A percentile compares a stretch with the other conserved stretches of the same genome.
These are phyloP conservation scores for Combretum micranthum DNA, from an alignment of 345 rosid genomes.

Conservation along the genomic window DNA sequence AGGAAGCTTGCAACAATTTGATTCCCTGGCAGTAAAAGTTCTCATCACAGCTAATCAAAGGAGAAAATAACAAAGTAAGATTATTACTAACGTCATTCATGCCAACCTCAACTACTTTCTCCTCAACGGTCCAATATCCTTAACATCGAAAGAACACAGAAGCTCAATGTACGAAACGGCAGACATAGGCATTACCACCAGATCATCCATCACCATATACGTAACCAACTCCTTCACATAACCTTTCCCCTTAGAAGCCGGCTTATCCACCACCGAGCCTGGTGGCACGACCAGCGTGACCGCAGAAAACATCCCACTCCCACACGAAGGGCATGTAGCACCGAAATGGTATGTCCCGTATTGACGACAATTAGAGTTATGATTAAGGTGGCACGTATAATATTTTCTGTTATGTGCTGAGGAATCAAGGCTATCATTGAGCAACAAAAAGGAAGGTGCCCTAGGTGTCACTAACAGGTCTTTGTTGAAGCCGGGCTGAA, in stretches of 20 bases:
- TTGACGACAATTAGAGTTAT: too few relatives aligned
- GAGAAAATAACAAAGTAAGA: too few relatives aligned
- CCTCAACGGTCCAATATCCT: slow-evolving; percentile 15
- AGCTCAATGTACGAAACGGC: slow-evolving; percentile 12
- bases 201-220: slow-evolving; percentile 28
- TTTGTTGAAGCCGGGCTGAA: not conserved
- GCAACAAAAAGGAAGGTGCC: slow-evolving; percentile 1
- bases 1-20: too few relatives aligned
- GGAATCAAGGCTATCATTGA: not conserved
- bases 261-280: too few relatives aligned
- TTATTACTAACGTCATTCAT: slow-evolving; percentile 9
- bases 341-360: too few relatives aligned
- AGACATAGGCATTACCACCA: slow-evolving; percentile 22
- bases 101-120: slow-evolving; percentile 11
- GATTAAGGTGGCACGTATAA: slow-evolving; percentile 6
- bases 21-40: too few relatives aligned
- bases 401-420: not conserved
- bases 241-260: too few relatives aligned
- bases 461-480: slow-evolving; percentile 2
- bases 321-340: too few relatives aligned
- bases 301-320: too few relatives aligned
- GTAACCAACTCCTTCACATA: slow-evolving; percentile 23
- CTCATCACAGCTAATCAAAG: too few relatives aligned
- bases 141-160: slow-evolving; percentile 13
- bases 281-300: too few relatives aligned